Conservation (phyloP, 176 grass and related monocot genomes). For the Cenchrus purpureus region DNA sequence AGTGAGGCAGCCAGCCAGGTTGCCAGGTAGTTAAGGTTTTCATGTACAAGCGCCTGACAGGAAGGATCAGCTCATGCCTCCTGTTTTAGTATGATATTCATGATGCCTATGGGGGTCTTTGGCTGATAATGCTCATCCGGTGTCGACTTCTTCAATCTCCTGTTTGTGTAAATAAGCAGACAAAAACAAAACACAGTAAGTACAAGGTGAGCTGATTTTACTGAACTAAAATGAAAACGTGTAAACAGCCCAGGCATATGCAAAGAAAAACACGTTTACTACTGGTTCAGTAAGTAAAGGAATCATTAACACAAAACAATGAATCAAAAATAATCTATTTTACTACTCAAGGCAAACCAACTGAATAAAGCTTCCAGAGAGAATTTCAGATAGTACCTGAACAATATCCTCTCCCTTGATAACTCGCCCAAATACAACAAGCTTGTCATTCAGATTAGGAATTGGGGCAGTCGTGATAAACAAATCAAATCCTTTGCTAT, state of each 20-base stretch:
- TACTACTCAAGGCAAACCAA: background rate
- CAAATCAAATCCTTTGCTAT: constrained; percentile 89
- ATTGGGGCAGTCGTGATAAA: constrained; percentile 98
- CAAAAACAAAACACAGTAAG: background rate
- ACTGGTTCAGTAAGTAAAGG: no score
- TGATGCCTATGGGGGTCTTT: constrained; percentile 76
- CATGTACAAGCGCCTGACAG: constrained; percentile 22
- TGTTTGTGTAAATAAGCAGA: constrained; percentile 43
- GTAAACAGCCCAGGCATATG: background rate
- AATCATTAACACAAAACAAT: no score
- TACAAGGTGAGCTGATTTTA: background rate
- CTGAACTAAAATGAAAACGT: background rate
- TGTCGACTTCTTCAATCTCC: constrained; percentile 98
- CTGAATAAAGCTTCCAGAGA: background rate
- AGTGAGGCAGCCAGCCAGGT: background rate
- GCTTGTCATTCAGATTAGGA: constrained; percentile 87
- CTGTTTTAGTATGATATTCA: constrained; percentile 69
- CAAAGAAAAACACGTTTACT: background rate
- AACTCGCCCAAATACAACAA: constrained; percentile 87
- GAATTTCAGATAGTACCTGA: constrained; percentile 62
- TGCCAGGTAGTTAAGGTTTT: background rate
- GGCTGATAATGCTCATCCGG: constrained; percentile 92
- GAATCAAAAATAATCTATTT: no score
- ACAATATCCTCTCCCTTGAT: constrained; percentile 89
- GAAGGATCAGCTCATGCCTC: constrained; percentile 60